Evolutionary conservation across 139 green algal genomes (phyloP), one percentile per base, ranked within the genome.

Genomic region (Chlorella sp.): DNA sequence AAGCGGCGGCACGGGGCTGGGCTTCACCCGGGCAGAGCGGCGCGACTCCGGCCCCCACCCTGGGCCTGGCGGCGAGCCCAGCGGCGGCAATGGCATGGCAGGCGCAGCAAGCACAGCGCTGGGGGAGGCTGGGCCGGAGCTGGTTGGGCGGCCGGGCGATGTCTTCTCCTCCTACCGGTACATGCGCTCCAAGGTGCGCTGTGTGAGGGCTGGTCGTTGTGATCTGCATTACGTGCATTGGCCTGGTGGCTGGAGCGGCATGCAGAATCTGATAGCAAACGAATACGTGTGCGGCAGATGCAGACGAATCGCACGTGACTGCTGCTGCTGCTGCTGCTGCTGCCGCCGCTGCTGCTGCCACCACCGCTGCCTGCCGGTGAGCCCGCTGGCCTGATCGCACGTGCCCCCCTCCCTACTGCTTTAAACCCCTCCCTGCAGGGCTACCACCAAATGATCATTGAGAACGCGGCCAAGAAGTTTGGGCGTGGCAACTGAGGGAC

Each of bases 361-460:
- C 44, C 44, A 51, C 44, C 6, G 44, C 44, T 51, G 44, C 6
- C 44, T 51, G 7, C 9, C 9, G 44, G 44, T 9, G 9, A 51
- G 7, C 9, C 44, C 44, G 44, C 44, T 51, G 44, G 7, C 44
- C 44, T 51, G 9, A 16, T 51, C 44, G 44, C 44, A n/a, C n/a
- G n/a, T 9, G 44, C 44, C 9, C 44, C 6, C 44, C 44, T 51
- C 9, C 44, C 23, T 20, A 7, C 26, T 67, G 3, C 57, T 20
- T 64, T 9, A 28, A 15, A 9, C 21, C 11, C 13, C 57, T 15
- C 7, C 20, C 57, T 64, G 57, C 60, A 32, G 60, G 72, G 76
- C 0, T 95, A 95, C 86, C 89, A 95, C 64, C 74, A 90, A 28
- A 90, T 92, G 85, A 93, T 94, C 44, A 74, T 88, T 56, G 75